Conservation (phyloP, 164 flowering plant genomes). For the Amborella trichopoda region DNA sequence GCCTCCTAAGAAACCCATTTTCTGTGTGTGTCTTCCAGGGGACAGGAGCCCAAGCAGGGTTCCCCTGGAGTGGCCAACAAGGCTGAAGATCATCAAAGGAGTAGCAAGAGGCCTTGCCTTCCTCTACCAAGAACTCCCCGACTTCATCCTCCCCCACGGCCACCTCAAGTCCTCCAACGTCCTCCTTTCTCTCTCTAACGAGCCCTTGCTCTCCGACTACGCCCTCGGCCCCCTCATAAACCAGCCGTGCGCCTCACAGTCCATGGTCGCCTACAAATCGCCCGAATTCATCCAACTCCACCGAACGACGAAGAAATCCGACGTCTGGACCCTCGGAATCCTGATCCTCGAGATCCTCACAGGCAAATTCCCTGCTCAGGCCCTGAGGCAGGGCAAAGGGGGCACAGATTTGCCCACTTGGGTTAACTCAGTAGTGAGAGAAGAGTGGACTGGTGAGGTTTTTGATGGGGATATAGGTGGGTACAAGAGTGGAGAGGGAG, state of each 20-base stretch:
- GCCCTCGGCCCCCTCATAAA: conserved; percentile 47
- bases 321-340: conserved; percentile 75
- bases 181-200: conserved; percentile 33
- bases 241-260: conserved; percentile 35
- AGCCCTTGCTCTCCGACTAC: conserved; percentile 62
- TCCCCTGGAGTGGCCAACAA: conserved; percentile 50
- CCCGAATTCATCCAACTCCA: conserved; percentile 42
- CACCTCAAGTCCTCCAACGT: conserved; percentile 89
- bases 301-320: conserved; percentile 52
- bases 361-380: conserved; percentile 37
- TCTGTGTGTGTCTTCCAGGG: conserved; percentile 17
- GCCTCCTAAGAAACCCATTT: no score
- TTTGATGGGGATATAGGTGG: conserved; percentile 54
- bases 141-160: conserved; percentile 60
- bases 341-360: conserved; percentile 69
- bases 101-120: conserved; percentile 50
- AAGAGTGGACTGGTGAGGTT: conserved; percentile 27
- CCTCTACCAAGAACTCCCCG: conserved; percentile 55
- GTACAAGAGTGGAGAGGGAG: conserved; percentile 21
- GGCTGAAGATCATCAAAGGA: conserved; percentile 71
- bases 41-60: conserved; percentile 22
- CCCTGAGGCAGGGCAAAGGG: conserved; percentile 17
- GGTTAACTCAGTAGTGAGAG: conserved; percentile 34
- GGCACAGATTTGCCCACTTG: conserved; percentile 33
- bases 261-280: conserved; percentile 69